A percentile compares a stretch with the other conserved stretches of the same genome.
phyloP scores from a whole-genome alignment of 2,329 filamentous ascomycete species.

The Fonsecaea monophora region DNA sequence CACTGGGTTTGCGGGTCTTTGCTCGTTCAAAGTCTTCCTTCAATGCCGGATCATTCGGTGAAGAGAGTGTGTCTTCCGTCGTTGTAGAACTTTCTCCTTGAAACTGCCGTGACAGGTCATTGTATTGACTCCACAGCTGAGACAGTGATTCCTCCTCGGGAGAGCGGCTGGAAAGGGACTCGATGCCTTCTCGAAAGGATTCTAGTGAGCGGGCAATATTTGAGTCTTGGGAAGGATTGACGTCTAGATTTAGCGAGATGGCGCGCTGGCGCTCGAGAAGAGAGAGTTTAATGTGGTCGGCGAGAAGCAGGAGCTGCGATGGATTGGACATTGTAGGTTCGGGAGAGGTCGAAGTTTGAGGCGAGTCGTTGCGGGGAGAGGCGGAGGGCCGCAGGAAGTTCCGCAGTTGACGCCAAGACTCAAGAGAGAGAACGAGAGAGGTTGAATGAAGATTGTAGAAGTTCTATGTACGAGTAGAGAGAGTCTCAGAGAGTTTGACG shows the following conservation, averaged over 20 bases:
- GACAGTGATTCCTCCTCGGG: conserved; percentile 50
- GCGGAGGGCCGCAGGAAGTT: not conserved
- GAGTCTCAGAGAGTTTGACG: conserved; percentile 20
- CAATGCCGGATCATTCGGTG: conserved; percentile 69
- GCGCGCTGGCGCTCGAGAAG: conserved; percentile 90
- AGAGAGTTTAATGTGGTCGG: conserved; percentile 96
- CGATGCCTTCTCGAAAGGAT: conserved; percentile 81
- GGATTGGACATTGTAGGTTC: conserved; percentile 58
- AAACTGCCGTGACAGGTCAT: conserved; percentile 81
- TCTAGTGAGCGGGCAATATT: conserved; percentile 89
- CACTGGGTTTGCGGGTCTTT: conserved; percentile 44
- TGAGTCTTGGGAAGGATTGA: conserved; percentile 76
- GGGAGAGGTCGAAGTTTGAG: conserved; percentile 12
- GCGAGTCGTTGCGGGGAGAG: conserved; percentile 3
- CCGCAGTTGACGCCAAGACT: not conserved
- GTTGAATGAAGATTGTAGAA: not conserved
- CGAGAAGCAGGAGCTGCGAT: conserved; percentile 84
- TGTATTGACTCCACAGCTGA: conserved; percentile 74
- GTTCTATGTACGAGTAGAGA: conserved; percentile 5
- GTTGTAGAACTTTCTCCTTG: conserved; percentile 65
- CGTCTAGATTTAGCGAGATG: conserved; percentile 77
- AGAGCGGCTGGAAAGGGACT: conserved; percentile 62
- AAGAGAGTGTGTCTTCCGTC: conserved; percentile 59
- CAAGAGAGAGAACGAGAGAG: conserved; percentile 9
- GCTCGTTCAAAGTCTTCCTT: conserved; percentile 70